Conservation (phyloP, 1,284 basidiomycete genomes). For the Ustilago vetiveriae region DNA sequence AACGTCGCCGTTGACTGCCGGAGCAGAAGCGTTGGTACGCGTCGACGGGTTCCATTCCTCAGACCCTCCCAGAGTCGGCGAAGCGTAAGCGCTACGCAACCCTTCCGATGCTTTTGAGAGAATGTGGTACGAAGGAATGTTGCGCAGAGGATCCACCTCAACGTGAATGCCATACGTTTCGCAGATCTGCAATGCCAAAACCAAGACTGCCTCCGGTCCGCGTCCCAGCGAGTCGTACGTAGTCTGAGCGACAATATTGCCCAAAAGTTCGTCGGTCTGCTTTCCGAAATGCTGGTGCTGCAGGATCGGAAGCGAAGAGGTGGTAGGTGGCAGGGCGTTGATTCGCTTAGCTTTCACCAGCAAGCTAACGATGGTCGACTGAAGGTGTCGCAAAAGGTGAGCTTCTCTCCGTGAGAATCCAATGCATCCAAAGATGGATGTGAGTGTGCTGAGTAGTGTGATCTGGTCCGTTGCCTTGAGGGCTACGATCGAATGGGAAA, state of each 20-base stretch:
- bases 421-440: constrained; percentile 59
- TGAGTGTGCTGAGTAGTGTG: constrained; percentile 50
- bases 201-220: constrained; percentile 56
- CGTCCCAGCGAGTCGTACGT: constrained; percentile 29
- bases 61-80: constrained; percentile 18
- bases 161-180: constrained; percentile 64
- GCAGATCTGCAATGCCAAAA: constrained; percentile 61
- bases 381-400: constrained; percentile 57
- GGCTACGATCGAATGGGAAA: constrained; percentile 56
- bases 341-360: constrained; percentile 40
- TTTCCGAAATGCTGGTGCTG: constrained; percentile 27
- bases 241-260: constrained; percentile 46
- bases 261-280: constrained; percentile 25
- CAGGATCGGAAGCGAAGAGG: constrained; percentile 28
- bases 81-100: constrained; percentile 43
- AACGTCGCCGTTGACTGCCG: not conserved
- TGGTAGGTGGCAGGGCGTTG: constrained; percentile 16
- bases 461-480: constrained; percentile 63
- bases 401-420: constrained; percentile 59
- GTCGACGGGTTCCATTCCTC: constrained; percentile 26
- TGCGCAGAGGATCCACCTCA: constrained; percentile 50
- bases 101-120: constrained; percentile 48
- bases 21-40: not conserved
- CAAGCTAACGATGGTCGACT: constrained; percentile 49
- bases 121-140: constrained; percentile 55